Evolutionary conservation across 768 basidiomycete species (phyloP), one percentile per base, ranked within the genome.

Genomic region (Mycena metata): DNA sequence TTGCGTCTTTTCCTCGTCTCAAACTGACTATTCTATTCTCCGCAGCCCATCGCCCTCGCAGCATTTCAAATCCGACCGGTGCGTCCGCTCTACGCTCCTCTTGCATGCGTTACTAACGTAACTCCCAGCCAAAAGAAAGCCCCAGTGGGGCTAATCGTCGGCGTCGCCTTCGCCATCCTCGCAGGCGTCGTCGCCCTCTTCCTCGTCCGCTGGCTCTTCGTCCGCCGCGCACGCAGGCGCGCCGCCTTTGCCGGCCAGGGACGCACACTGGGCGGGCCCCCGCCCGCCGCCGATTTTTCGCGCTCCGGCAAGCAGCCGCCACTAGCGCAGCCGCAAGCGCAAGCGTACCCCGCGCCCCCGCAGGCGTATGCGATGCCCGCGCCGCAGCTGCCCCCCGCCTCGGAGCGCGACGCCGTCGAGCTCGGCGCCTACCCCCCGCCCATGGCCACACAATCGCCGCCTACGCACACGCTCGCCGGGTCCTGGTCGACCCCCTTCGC

Each of bases 121-220:
- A 17, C 16, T 26, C 4, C 10, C 55, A 69, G 61, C 24, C 36
- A 69, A 13, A 15, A 46, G 21, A 50, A 69, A 17, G 58, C 47
- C 6, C 68, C 68, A 41, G 68, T 69, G 1, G 68, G 68, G 23
- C 43, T 65, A 33, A 69, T 69, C 52, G 51, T 64, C 41, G 63
- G 68, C 58, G 63, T 69, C 63, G 49, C 63, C 10, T 2, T 69
- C 52, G 68, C 50, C 57, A 47, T 69, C 45, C 12, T 69, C 43
- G 58, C 33, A 9, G 39, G 39, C 9, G n/a, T 55, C 21, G 4
- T 24, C 36, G 54, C 2, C 36, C 54, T 55, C 54, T 24, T 42
- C 21, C 39, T 41, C 30, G 10, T 55, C 13, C 54, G 39, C 54
- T 55, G 36, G 11, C 12, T 55, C 23, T 55, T 55, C 23, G n/a